Evolutionary conservation across 2,329 filamentous ascomycete genomes (phyloP).

Genomic region (Alternaria ethzedia): DNA sequence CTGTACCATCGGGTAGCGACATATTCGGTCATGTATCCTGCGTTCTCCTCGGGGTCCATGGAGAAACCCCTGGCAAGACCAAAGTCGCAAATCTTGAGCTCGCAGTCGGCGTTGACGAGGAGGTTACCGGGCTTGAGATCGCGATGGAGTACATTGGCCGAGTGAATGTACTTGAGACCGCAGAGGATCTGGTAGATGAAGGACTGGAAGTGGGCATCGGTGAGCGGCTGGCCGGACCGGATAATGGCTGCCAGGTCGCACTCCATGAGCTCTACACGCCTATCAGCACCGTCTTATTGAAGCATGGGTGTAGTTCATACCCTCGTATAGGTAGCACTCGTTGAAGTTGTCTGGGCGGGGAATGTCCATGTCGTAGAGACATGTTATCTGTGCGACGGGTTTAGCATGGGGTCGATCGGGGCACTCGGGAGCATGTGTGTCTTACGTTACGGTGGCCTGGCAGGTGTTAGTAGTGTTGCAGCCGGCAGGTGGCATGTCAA

Average conservation of each 20-base stretch:
- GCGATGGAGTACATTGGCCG: constrained; percentile 94
- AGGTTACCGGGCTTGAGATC: constrained; percentile 97
- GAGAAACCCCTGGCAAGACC: constrained; percentile 96
- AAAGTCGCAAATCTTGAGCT: constrained; percentile 99
- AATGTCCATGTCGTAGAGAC: constrained; percentile 99
- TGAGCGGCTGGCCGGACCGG: constrained; percentile 93
- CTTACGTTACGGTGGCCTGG: constrained; percentile 57
- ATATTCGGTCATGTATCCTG: constrained; percentile 99
- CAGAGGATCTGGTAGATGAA: constrained; percentile 99
- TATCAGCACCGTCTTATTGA: constrained; percentile 26
- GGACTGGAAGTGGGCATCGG: constrained; percentile 98
- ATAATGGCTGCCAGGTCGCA: constrained; percentile 98
- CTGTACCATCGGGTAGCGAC: constrained; percentile 98
- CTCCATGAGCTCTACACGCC: constrained; percentile 86
- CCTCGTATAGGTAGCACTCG: constrained; percentile 98
- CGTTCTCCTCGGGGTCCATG: constrained; percentile 96
- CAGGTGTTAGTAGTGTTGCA: constrained; percentile 28
- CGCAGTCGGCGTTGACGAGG: constrained; percentile 97
- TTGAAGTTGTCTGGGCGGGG: constrained; percentile 97
- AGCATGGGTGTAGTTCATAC: constrained; percentile 53
- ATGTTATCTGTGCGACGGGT: constrained; percentile 76
- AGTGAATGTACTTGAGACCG: constrained; percentile 98
- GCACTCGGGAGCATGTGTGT: constrained; percentile 57
- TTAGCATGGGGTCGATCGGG: constrained; percentile 45
- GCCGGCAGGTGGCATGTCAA: not conserved